phyloP scores from a whole-genome alignment of 495 filamentous ascomycete genomes.

The Daldinia bambusicola region DNA sequence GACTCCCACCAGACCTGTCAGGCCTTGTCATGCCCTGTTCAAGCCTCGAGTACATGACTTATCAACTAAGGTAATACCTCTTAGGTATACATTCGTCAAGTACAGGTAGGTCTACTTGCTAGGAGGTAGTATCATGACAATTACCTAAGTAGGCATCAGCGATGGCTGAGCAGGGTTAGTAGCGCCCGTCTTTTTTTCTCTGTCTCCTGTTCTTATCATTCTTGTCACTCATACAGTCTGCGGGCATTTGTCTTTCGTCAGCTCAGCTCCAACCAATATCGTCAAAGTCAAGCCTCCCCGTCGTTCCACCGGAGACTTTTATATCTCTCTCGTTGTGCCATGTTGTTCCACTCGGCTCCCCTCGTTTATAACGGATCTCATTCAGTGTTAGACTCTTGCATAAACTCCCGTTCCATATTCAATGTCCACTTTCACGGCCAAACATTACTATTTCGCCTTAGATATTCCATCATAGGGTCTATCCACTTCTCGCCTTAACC shows the following conservation, averaged over 20 bases:
- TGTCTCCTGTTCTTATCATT: slow-evolving; percentile 18
- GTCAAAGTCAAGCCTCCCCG: slow-evolving; percentile 35
- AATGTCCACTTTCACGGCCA: slow-evolving; percentile 24
- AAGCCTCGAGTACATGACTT: no score
- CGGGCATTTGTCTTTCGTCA: slow-evolving; percentile 45
- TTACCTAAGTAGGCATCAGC: slow-evolving; percentile 38
- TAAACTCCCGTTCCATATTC: slow-evolving; percentile 40
- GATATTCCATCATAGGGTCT: slow-evolving; percentile 41
- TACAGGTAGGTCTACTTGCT: background rate
- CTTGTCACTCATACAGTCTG: slow-evolving; percentile 26
- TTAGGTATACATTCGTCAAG: background rate
- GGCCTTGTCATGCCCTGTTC: background rate
- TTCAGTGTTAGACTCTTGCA: slow-evolving; percentile 37
- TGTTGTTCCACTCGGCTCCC: slow-evolving; percentile 47
- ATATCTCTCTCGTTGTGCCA: slow-evolving; percentile 49
- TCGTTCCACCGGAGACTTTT: slow-evolving; percentile 40
- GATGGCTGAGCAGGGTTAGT: slow-evolving; percentile 35
- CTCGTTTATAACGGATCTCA: slow-evolving; percentile 48
- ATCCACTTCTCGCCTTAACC: slow-evolving; percentile 27
- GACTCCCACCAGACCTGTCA: background rate
- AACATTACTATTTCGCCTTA: slow-evolving; percentile 35
- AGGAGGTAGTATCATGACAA: slow-evolving; percentile 26
- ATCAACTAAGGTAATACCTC: no score
- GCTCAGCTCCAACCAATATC: slow-evolving; percentile 45
- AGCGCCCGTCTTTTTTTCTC: slow-evolving; percentile 12